Conservation (phyloP, 192 early-diverging fungal genomes). For the Linderina pennispora region DNA sequence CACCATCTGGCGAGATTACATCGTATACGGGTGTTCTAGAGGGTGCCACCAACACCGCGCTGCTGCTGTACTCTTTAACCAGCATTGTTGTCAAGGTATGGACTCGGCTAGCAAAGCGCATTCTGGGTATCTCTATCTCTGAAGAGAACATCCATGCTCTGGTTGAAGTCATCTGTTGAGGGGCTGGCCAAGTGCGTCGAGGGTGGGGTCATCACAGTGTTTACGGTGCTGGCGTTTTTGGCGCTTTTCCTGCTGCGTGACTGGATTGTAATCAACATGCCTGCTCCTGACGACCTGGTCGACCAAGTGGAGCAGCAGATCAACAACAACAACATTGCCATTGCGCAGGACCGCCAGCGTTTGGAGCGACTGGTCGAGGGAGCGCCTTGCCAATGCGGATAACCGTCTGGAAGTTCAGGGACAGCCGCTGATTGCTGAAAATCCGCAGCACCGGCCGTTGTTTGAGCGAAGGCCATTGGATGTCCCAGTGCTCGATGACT, state of each 20-base stretch:
- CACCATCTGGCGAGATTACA: constrained; percentile 11
- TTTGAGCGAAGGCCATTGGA: constrained; percentile 27
- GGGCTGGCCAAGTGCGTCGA: constrained; percentile 71
- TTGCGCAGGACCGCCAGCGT: no score
- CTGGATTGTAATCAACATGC: constrained; percentile 61
- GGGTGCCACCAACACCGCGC: constrained; percentile 19
- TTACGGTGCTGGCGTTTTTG: constrained; percentile 75
- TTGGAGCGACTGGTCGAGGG: no score
- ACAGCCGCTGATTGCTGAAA: constrained; percentile 26
- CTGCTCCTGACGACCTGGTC: constrained; percentile 24
- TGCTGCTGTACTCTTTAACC: constrained; percentile 21
- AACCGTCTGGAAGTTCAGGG: constrained; percentile 12
- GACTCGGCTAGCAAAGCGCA: constrained; percentile 1
- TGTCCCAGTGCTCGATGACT: constrained; percentile 18
- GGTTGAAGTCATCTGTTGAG: constrained; percentile 18
- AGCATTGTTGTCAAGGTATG: constrained; percentile 8
- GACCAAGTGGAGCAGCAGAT: constrained; percentile 34
- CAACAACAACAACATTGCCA: no score
- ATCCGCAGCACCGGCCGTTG: constrained; percentile 26
- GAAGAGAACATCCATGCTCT: constrained; percentile 11
- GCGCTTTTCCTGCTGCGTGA: constrained; percentile 79
- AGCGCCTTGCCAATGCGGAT: no score
- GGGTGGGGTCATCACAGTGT: constrained; percentile 72
- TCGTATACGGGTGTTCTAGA: constrained; percentile 38
- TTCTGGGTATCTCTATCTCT: constrained; percentile 12